Conservation (phyloP, 768 basidiomycete species). For the Agaricus subrufescens region DNA sequence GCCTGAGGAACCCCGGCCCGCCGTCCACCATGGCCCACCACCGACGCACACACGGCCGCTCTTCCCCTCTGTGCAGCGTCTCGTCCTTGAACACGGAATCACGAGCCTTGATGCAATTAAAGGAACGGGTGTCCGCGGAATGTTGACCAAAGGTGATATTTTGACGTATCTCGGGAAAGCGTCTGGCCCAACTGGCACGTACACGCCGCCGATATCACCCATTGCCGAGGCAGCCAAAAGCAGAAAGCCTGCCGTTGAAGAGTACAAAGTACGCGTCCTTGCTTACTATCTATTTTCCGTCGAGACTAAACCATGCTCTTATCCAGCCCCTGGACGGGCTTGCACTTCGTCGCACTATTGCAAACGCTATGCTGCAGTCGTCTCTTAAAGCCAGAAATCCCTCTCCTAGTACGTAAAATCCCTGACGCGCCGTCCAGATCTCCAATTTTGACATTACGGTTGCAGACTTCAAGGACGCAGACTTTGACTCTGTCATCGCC, state of each 20-base stretch:
- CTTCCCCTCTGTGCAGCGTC: slow-evolving; percentile 87
- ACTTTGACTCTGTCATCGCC: slow-evolving; percentile 71
- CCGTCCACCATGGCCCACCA: slow-evolving; percentile 26
- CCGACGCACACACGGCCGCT: slow-evolving; percentile 63
- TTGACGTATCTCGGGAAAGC: slow-evolving; percentile 83
- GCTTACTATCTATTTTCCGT: neutral
- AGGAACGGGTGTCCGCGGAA: slow-evolving; percentile 87
- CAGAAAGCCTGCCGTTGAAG: slow-evolving; percentile 28
- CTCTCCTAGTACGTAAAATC: slow-evolving; percentile 31
- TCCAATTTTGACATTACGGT: neutral
- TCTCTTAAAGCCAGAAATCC: slow-evolving; percentile 45
- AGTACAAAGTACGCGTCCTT: slow-evolving; percentile 28
- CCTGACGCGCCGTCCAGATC: neutral
- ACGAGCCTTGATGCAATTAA: slow-evolving; percentile 62
- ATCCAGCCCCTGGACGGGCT: slow-evolving; percentile 53
- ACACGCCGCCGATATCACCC: slow-evolving; percentile 41
- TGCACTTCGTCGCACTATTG: slow-evolving; percentile 61
- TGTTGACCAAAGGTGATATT: slow-evolving; percentile 96
- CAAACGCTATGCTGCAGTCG: slow-evolving; percentile 51
- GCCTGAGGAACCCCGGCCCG: slow-evolving; percentile 22
- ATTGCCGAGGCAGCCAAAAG: slow-evolving; percentile 27
- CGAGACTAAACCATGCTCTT: neutral
- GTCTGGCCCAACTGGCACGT: slow-evolving; percentile 71
- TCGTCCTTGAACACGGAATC: slow-evolving; percentile 64
- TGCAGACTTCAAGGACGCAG: slow-evolving; percentile 37